Percentiles rank a stretch among this genome's conserved stretches.
phyloP scores from a whole-genome alignment of 1,284 basidiomycete species.

The Sporisorium scitamineum region DNA sequence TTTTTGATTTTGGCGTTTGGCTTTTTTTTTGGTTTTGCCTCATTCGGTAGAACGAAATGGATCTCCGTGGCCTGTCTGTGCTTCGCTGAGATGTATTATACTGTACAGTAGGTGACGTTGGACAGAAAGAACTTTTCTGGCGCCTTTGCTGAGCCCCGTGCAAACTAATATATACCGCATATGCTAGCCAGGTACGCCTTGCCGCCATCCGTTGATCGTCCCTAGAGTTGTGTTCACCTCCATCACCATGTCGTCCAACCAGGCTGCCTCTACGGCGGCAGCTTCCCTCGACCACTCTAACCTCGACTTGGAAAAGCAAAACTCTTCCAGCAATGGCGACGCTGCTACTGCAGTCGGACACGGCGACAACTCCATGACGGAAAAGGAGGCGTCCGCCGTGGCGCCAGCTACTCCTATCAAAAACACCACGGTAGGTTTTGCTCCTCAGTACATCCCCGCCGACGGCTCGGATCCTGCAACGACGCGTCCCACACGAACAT shows the following conservation, averaged over 20 bases:
- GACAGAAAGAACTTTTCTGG: no score
- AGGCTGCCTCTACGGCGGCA: constrained; percentile 24
- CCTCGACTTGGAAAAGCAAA: constrained; percentile 47
- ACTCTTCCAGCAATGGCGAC: constrained; percentile 37
- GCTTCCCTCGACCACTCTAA: constrained; percentile 23
- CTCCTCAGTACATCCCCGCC: constrained; percentile 33
- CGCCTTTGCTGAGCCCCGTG: no score
- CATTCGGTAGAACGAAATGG: no score
- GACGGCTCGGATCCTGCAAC: constrained; percentile 17
- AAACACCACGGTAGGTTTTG: constrained; percentile 26
- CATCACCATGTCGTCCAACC: constrained; percentile 21
- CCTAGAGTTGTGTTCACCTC: background rate
- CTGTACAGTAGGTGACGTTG: no score
- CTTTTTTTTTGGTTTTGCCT: no score
- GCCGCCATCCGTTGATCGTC: background rate
- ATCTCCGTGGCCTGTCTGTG: no score
- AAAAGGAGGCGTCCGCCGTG: constrained; percentile 8
- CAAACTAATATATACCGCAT: no score
- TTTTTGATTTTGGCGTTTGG: no score
- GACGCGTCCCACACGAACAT: constrained; percentile 40
- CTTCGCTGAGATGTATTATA: no score
- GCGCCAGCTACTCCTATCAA: background rate
- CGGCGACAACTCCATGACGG: constrained; percentile 25
- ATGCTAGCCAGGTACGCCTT: no score
- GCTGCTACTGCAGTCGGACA: constrained; percentile 30